Conservation (phyloP, 148 eudicot species). For the Polygonum aviculare region DNA sequence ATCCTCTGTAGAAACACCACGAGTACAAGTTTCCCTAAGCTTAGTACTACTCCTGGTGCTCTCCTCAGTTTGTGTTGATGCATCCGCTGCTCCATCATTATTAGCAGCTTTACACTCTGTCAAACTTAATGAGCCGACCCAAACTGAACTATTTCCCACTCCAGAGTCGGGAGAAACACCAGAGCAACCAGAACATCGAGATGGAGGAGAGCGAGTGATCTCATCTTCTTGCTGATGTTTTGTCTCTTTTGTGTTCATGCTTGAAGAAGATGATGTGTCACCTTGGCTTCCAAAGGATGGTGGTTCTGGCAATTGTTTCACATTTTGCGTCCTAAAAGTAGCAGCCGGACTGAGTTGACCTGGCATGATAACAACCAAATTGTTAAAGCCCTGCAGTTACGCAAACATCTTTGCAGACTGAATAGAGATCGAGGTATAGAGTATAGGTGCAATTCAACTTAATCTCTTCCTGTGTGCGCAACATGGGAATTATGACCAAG, state of each 20-base stretch:
- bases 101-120: slow-evolving; percentile 54
- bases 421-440: neutral
- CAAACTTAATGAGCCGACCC: slow-evolving; percentile 58
- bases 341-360: slow-evolving; percentile 56
- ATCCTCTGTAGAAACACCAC: slow-evolving; percentile 87
- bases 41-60: slow-evolving; percentile 26
- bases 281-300: slow-evolving; percentile 64
- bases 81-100: slow-evolving; percentile 66
- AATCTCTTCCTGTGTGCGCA: neutral
- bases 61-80: slow-evolving; percentile 90
- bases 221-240: slow-evolving; percentile 62
- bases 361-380: slow-evolving; percentile 19
- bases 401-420: neutral
- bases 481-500: neutral
- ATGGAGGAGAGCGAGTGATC: slow-evolving; percentile 62
- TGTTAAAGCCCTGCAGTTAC: neutral
- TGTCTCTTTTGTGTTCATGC: slow-evolving; percentile 51
- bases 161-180: slow-evolving; percentile 59
- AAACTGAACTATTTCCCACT: slow-evolving; percentile 55
- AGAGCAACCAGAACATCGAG: slow-evolving; percentile 46
- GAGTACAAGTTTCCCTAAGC: slow-evolving; percentile 50
- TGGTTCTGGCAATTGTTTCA: slow-evolving; percentile 68
- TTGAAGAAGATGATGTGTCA: slow-evolving; percentile 67
- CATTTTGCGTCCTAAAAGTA: slow-evolving; percentile 37
- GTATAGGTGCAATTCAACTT: neutral